Percentiles rank a stretch among this genome's conserved stretches.
These are phyloP conservation scores for Thraustochytrium striatum DNA, from an alignment of 352 stramenopile species.

Conservation along the genomic window DNA sequence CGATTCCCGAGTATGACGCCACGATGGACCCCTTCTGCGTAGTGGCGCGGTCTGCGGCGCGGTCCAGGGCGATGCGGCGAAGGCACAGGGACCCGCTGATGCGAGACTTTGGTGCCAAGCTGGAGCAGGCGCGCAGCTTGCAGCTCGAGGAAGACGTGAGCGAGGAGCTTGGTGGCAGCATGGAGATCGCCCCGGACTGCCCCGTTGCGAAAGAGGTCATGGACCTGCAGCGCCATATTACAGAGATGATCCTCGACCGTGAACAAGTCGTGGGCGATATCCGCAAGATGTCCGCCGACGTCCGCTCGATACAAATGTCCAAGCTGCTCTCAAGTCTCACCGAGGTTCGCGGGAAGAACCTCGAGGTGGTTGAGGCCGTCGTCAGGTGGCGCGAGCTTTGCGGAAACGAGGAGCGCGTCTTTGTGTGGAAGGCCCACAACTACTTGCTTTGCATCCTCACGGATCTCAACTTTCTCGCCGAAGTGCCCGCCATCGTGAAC, in stretches of 20 bases:
- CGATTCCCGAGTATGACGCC: conserved; percentile 5
- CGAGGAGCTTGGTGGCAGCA: no score
- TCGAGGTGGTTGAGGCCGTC: conserved; percentile 3
- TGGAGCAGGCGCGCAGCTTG: no score
- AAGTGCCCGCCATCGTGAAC: conserved; percentile 58
- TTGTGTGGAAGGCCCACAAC: conserved; percentile 61
- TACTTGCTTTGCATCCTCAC: conserved; percentile 69
- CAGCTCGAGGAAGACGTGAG: no score
- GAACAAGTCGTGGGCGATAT: no score
- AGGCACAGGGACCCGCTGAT: no score
- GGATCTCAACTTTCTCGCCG: conserved; percentile 70
- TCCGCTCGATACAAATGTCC: neutral
- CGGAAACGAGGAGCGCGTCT: neutral
- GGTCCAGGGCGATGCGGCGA: no score
- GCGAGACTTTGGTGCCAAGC: no score
- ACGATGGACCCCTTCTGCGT: neutral
- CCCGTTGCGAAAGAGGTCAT: no score
- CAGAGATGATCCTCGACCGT: no score
- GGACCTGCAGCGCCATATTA: no score
- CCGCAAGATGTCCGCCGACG: no score
- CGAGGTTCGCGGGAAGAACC: neutral
- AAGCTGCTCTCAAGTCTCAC: neutral
- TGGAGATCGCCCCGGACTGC: no score
- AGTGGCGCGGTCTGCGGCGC: neutral
- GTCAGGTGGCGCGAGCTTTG: conserved; percentile 2